Evolutionary conservation across 371 early-diverging fungal genomes (phyloP).

Genomic region (Haplosporangium sp.): DNA sequence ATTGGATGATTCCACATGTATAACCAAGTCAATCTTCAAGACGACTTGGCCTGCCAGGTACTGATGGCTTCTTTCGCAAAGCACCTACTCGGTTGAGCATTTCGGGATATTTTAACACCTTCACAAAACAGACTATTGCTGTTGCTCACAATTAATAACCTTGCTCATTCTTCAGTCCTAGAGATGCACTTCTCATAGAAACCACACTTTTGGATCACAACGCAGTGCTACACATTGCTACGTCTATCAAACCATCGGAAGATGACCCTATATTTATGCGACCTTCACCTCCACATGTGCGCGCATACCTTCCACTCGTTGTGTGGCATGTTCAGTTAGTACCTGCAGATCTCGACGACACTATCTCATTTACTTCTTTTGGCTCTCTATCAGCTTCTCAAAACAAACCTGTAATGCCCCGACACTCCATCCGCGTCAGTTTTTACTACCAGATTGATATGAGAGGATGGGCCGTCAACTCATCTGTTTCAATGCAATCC

Average conservation of each 20-base stretch:
- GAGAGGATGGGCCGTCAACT: conserved; percentile 56
- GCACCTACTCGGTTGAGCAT: background rate
- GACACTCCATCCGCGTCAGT: conserved; percentile 55
- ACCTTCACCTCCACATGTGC: conserved; percentile 55
- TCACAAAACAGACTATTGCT: background rate
- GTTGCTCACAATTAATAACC: background rate
- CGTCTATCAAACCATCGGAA: conserved; percentile 54
- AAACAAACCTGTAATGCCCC: conserved; percentile 51
- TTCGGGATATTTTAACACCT: no score
- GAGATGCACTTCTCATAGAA: conserved; percentile 55
- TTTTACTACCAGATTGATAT: conserved; percentile 57
- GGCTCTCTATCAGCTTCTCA: conserved; percentile 47
- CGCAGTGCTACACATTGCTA: conserved; percentile 56
- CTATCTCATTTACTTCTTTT: conserved; percentile 52
- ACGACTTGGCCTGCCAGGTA: conserved; percentile 57
- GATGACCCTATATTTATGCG: conserved; percentile 56
- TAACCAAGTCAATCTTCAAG: conserved; percentile 56
- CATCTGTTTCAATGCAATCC: conserved; percentile 54
- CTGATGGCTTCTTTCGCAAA: background rate
- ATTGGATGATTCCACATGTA: conserved; percentile 56
- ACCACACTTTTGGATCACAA: conserved; percentile 57
- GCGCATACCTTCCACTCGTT: conserved; percentile 53
- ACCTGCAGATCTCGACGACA: conserved; percentile 53
- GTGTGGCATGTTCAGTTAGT: conserved; percentile 56
- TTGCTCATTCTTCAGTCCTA: conserved; percentile 28